Evolutionary conservation across 2,329 filamentous ascomycete species (phyloP).

Genomic region (Proliferodiscus dingleyae): DNA sequence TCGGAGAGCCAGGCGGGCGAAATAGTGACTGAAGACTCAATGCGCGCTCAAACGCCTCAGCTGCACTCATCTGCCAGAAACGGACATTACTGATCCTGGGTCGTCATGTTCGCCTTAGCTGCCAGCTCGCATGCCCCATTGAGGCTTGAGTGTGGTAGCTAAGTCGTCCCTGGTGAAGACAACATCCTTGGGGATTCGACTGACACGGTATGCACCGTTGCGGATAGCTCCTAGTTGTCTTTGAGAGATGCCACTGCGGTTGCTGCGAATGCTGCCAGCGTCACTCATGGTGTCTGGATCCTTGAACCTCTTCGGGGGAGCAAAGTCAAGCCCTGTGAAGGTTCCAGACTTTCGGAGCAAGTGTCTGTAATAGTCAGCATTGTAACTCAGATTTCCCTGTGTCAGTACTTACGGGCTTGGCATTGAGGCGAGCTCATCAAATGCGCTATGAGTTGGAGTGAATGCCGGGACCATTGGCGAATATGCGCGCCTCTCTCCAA

Average conservation of each 20-base stretch:
- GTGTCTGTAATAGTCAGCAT: conserved; percentile 49
- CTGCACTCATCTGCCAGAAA: too few relatives aligned
- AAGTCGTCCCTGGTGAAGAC: conserved; percentile 63
- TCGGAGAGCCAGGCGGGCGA: too few relatives aligned
- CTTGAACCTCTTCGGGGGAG: conserved; percentile 69
- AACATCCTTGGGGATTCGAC: conserved; percentile 58
- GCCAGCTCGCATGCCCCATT: conserved; percentile 33
- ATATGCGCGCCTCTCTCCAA: conserved; percentile 66
- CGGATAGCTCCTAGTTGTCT: conserved; percentile 56
- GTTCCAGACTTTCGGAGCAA: conserved; percentile 70
- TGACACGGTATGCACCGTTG: conserved; percentile 65
- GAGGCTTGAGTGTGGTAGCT: conserved; percentile 37
- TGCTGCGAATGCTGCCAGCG: conserved; percentile 61
- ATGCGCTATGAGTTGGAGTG: conserved; percentile 75
- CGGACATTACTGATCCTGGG: conserved; percentile 15
- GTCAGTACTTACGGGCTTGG: conserved; percentile 79
- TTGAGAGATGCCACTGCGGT: conserved; percentile 57
- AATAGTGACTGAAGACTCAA: too few relatives aligned
- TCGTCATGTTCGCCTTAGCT: conserved; percentile 16
- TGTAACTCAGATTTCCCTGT: background rate
- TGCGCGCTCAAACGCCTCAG: conserved; percentile 30
- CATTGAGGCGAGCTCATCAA: conserved; percentile 78
- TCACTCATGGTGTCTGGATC: conserved; percentile 57
- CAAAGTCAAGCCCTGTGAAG: conserved; percentile 77
- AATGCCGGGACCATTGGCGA: conserved; percentile 67